These are phyloP conservation scores for Cutaneotrichosporon dermatis DNA, from an alignment of 1,284 basidiomycete species.

Conservation along the genomic window DNA sequence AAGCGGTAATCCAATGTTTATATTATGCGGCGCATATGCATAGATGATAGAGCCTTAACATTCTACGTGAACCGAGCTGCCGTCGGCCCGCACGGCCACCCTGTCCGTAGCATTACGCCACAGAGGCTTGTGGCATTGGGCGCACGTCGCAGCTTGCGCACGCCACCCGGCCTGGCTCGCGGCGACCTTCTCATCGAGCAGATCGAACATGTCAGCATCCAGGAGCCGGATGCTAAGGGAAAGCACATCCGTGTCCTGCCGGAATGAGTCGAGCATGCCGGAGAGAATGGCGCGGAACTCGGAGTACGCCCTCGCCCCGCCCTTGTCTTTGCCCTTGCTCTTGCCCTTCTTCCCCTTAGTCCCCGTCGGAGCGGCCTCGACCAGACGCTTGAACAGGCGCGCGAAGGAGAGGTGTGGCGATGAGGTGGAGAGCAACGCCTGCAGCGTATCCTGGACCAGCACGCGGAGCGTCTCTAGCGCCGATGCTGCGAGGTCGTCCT, in stretches of 20 bases:
- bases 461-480: slow-evolving; percentile 58
- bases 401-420: slow-evolving; percentile 85
- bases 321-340: neutral
- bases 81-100: slow-evolving; percentile 7
- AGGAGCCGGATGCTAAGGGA: slow-evolving; percentile 78
- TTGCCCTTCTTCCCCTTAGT: slow-evolving; percentile 1
- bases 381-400: slow-evolving; percentile 80
- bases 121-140: slow-evolving; percentile 6
- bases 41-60: neutral
- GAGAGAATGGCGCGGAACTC: slow-evolving; percentile 87
- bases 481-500: slow-evolving; percentile 18
- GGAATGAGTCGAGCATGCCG: slow-evolving; percentile 91
- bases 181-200: slow-evolving; percentile 54
- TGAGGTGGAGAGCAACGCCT: slow-evolving; percentile 74
- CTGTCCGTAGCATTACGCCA: neutral
- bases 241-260: slow-evolving; percentile 86
- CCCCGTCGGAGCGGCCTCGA: slow-evolving; percentile 53
- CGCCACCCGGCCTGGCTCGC: slow-evolving; percentile 48
- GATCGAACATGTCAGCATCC: slow-evolving; percentile 74
- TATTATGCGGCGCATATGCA: neutral
- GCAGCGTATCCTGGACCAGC: slow-evolving; percentile 80
- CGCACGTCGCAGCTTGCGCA: slow-evolving; percentile 2
- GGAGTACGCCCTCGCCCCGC: slow-evolving; percentile 64
- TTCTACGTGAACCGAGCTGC: neutral
- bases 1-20: neutral